Evolutionary conservation across 768 basidiomycete genomes (phyloP).

Genomic region (Lactifluus pinguis): DNA sequence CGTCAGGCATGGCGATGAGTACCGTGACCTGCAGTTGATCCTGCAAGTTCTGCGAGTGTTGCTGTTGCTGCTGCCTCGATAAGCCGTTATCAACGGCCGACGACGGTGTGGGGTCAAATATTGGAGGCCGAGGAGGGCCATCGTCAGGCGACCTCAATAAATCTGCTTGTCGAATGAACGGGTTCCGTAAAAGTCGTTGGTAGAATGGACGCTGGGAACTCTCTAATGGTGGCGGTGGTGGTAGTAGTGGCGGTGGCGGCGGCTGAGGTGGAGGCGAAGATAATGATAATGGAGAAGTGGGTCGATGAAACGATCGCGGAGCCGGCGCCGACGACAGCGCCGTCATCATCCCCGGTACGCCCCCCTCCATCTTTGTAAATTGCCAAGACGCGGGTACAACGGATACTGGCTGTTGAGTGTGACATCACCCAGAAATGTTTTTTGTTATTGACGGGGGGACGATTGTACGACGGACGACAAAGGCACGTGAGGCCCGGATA

Average conservation of each 20-base stretch:
- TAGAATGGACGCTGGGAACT: not conserved
- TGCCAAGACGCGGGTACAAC: not conserved
- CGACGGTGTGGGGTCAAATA: no score
- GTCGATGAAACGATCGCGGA: not conserved
- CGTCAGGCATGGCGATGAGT: conserved; percentile 49
- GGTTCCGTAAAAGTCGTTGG: conserved; percentile 4
- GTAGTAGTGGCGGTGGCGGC: not conserved
- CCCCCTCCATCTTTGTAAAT: not conserved
- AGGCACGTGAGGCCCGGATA: not conserved
- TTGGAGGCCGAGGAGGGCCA: not conserved
- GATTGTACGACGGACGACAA: no score
- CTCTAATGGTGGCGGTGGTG: not conserved
- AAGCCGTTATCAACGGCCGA: not conserved
- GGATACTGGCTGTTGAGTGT: conserved; percentile 13
- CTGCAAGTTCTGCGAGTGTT: not conserved
- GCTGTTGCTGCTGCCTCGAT: not conserved
- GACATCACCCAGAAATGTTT: no score
- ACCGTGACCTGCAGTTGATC: conserved; percentile 40
- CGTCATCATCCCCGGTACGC: no score
- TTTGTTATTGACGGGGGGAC: no score
- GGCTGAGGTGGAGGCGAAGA: no score
- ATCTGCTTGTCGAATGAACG: not conserved
- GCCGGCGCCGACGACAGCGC: no score
- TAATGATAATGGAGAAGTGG: not conserved
- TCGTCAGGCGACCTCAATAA: not conserved